These are phyloP conservation scores for Aureobasidium sp. DNA, from an alignment of 2,329 filamentous ascomycete genomes.

Conservation along the genomic window DNA sequence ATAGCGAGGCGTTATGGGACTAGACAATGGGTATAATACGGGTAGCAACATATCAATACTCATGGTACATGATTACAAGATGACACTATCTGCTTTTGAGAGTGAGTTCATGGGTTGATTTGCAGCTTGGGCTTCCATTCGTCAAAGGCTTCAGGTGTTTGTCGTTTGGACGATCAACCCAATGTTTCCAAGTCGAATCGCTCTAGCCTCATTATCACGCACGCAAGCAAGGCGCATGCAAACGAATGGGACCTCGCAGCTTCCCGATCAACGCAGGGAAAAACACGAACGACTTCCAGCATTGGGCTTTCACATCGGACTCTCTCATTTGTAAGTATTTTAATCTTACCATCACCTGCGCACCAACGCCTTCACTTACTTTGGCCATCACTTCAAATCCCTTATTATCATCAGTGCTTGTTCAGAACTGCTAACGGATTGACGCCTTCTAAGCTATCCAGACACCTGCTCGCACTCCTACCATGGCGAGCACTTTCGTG, in stretches of 20 bases:
- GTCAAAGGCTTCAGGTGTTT: neutral
- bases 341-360: neutral
- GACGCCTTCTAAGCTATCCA: neutral
- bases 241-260: neutral
- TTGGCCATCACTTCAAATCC: neutral
- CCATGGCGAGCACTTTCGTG: constrained; percentile 23
- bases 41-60: neutral
- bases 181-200: neutral
- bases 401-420: neutral
- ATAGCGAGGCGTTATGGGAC: constrained; percentile 6
- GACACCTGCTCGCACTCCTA: neutral
- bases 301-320: neutral
- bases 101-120: no score
- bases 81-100: neutral
- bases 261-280: neutral
- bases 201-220: neutral
- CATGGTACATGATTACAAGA: neutral
- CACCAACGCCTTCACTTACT: neutral
- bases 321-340: no score
- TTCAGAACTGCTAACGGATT: neutral
- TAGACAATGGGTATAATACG: neutral
- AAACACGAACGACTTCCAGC: neutral
- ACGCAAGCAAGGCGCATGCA: neutral
- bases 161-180: neutral
- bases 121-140: neutral